These are phyloP conservation scores for Pleurotus citrinopileatus DNA, from an alignment of 768 basidiomycete genomes.

Conservation along the genomic window DNA sequence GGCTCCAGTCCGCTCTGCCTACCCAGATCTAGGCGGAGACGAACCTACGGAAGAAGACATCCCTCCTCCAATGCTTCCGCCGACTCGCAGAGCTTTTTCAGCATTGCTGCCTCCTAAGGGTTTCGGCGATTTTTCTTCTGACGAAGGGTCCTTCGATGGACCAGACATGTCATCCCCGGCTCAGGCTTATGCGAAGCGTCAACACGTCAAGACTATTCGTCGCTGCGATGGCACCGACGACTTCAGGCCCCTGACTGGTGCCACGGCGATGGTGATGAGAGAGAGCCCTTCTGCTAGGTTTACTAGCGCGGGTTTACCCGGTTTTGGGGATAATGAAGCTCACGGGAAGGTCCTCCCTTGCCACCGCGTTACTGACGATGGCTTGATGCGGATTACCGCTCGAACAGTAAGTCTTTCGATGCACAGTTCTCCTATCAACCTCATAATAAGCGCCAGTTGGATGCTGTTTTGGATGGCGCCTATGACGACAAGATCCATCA, in stretches of 20 bases:
- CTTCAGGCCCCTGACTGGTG: slow-evolving; percentile 71
- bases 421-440: neutral
- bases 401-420: slow-evolving; percentile 69
- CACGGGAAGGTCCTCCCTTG: slow-evolving; percentile 93
- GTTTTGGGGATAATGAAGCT: slow-evolving; percentile 92
- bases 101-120: slow-evolving; percentile 67
- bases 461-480: slow-evolving; percentile 72
- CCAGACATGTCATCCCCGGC: slow-evolving; percentile 79
- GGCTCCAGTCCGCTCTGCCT: slow-evolving; percentile 36
- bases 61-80: slow-evolving; percentile 40
- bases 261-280: slow-evolving; percentile 47
- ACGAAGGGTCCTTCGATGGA: slow-evolving; percentile 62
- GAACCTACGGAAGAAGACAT: slow-evolving; percentile 17
- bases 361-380: slow-evolving; percentile 91
- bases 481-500: slow-evolving; percentile 63
- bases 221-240: slow-evolving; percentile 82
- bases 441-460: slow-evolving; percentile 48
- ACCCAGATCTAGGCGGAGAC: slow-evolving; percentile 31
- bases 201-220: slow-evolving; percentile 73
- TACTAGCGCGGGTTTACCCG: slow-evolving; percentile 63
- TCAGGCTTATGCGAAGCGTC: slow-evolving; percentile 75
- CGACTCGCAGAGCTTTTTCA: slow-evolving; percentile 71
- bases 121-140: slow-evolving; percentile 42
- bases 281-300: slow-evolving; percentile 60
- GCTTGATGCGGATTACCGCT: slow-evolving; percentile 84